Percentiles rank a stretch among this genome's conserved stretches.
Conservation (phyloP, 768 basidiomycete genomes). For the Kwoniella sp. region DNA sequence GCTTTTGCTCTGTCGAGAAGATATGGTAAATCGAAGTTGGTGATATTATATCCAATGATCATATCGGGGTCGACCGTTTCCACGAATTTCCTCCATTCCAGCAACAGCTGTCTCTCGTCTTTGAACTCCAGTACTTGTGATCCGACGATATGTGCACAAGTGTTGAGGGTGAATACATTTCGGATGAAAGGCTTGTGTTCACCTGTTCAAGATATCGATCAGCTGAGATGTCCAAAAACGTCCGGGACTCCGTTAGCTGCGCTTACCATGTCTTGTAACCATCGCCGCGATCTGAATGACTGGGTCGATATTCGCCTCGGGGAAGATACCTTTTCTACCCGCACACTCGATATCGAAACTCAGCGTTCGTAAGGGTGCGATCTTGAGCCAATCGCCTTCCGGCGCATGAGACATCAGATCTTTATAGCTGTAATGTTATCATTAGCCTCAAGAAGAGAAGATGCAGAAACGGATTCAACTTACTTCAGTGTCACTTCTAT, state of each 20-base stretch:
- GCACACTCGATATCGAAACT: slow-evolving; percentile 99
- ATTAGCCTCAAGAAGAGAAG: too few relatives aligned
- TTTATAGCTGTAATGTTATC: slow-evolving; percentile 64
- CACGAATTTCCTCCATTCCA: slow-evolving; percentile 86
- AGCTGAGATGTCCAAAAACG: slow-evolving; percentile 16
- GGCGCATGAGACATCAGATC: slow-evolving; percentile 85
- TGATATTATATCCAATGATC: slow-evolving; percentile 92
- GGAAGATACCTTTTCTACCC: slow-evolving; percentile 94
- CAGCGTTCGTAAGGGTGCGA: slow-evolving; percentile 88
- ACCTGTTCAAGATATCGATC: slow-evolving; percentile 60
- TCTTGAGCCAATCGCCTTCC: slow-evolving; percentile 86
- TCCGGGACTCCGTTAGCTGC: not conserved
- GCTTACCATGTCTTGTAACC: slow-evolving; percentile 93
- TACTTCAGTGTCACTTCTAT: slow-evolving; percentile 80
- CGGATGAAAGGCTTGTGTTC: slow-evolving; percentile 91
- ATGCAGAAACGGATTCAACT: slow-evolving; percentile 31
- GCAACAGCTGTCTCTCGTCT: slow-evolving; percentile 72
- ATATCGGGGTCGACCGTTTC: slow-evolving; percentile 90
- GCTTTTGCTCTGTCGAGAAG: slow-evolving; percentile 87
- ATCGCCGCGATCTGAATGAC: slow-evolving; percentile 99
- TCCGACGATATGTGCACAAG: slow-evolving; percentile 94
- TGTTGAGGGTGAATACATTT: slow-evolving; percentile 93
- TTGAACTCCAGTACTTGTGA: slow-evolving; percentile 87
- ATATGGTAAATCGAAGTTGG: slow-evolving; percentile 95
- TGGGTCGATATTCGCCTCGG: slow-evolving; percentile 84